Conservation (phyloP, 306 rosid genomes). For the Vigna trinervia region DNA sequence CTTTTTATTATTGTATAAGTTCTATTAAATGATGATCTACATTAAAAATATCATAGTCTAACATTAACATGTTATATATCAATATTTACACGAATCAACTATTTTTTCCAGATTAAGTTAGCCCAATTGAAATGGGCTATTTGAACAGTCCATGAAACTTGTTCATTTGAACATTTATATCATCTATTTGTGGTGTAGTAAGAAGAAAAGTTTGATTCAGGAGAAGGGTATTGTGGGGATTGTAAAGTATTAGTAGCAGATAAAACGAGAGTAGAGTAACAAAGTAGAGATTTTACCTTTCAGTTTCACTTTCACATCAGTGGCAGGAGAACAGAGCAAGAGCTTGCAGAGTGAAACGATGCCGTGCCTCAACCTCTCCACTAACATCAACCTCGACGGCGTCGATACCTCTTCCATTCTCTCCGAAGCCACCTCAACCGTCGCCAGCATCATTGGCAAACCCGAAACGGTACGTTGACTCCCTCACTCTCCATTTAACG, state of each 20-base stretch:
- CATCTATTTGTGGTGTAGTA: too few relatives aligned
- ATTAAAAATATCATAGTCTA: too few relatives aligned
- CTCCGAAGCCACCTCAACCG: slow-evolving; percentile 81
- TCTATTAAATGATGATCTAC: too few relatives aligned
- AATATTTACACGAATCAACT: too few relatives aligned
- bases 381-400: slow-evolving; percentile 72
- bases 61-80: too few relatives aligned
- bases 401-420: slow-evolving; percentile 81
- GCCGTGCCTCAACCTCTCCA: slow-evolving; percentile 88
- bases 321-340: neutral
- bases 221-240: slow-evolving; percentile 4
- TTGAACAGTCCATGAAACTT: neutral
- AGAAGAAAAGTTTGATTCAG: neutral
- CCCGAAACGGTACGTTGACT: slow-evolving; percentile 67
- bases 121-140: neutral
- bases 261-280: neutral
- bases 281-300: neutral
- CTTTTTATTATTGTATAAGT: too few relatives aligned
- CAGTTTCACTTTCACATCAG: neutral
- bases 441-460: slow-evolving; percentile 68
- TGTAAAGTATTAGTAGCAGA: neutral
- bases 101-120: neutral
- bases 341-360: slow-evolving; percentile 46
- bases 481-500: neutral
- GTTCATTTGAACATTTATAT: neutral